These are phyloP conservation scores for Zoysia japonica DNA, from an alignment of 176 grass and related monocot genomes.

Conservation along the genomic window DNA sequence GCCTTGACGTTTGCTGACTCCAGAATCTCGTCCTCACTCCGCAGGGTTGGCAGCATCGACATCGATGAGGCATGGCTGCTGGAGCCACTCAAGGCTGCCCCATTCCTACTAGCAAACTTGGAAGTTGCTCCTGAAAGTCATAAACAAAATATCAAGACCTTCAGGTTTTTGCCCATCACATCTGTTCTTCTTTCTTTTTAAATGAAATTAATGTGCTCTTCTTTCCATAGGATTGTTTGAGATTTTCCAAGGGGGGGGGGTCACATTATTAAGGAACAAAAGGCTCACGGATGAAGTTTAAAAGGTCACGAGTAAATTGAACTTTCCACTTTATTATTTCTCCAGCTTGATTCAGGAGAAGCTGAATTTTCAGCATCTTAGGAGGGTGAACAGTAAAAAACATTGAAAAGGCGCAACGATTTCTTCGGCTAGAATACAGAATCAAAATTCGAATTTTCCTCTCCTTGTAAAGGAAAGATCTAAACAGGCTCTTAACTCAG, in stretches of 20 bases:
- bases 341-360: not conserved
- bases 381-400: constrained; percentile 8
- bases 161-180: not conserved
- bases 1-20: constrained; percentile 66
- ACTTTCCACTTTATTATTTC: not conserved
- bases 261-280: no score
- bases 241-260: no score
- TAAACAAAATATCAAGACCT: not conserved
- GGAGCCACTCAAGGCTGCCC: constrained; percentile 41
- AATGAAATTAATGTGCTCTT: no score
- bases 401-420: constrained; percentile 2
- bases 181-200: not conserved
- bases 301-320: not conserved
- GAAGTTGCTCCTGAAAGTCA: constrained; percentile 42
- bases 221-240: no score
- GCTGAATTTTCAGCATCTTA: not conserved
- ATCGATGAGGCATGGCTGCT: constrained; percentile 46
- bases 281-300: not conserved
- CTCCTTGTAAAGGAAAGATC: not conserved
- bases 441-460: constrained; percentile 12
- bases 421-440: constrained; percentile 22
- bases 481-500: not conserved
- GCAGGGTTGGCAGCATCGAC: constrained; percentile 48
- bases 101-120: constrained; percentile 39
- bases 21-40: constrained; percentile 66